Evolutionary conservation across 768 basidiomycete species (phyloP), one percentile per base, ranked within the genome.

Genomic region (Dendrothele bispora): DNA sequence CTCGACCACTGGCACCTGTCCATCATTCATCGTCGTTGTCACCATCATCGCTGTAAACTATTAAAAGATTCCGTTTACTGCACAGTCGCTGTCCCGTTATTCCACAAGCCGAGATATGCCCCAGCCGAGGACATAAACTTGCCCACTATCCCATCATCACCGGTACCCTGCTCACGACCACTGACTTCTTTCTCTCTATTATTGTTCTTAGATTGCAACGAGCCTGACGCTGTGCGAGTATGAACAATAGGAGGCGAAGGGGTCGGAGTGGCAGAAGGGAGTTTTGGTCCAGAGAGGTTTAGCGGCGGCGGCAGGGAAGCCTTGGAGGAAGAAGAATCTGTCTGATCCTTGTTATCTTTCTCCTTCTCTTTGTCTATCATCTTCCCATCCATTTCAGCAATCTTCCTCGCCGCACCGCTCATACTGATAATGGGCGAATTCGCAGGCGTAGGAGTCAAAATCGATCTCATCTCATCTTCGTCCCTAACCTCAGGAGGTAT

Each of bases 111-210:
- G 17, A 93, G 60, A 56, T 86, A 83, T 36, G 88, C 87, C 17
- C 88, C 84, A 2, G 91, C 91, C 43, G 78, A 83, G 36, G 80
- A 84, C 49, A 93, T 86, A 32, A 94, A 88, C 39, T 80, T 71
- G 14, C 79, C 77, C 20, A 79, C 78, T n/a, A n/a, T n/a, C n/a
- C n/a, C n/a, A n/a, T n/a, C 18, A 85, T 66, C 29, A 71, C 77
- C 4, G n/a, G n/a, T n/a, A n/a, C n/a, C n/a, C n/a, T n/a, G n/a
- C n/a, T n/a, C n/a, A n/a, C n/a, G n/a, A n/a, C 70, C 74, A 18
- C 49, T 49, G 22, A 45, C 40, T 18, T 55, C 51, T 3, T 51
- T 49, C 6, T 59, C 53, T n/a, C 43, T 7, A 30, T 20, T 18
- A 18, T 25, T 40, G 30, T 34, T 39, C 10, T 39, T 39, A 8